Percentiles rank a stretch among this genome's conserved stretches.
phyloP scores from a whole-genome alignment of 2,329 filamentous ascomycete species.

The Aureobasidium sp. region DNA sequence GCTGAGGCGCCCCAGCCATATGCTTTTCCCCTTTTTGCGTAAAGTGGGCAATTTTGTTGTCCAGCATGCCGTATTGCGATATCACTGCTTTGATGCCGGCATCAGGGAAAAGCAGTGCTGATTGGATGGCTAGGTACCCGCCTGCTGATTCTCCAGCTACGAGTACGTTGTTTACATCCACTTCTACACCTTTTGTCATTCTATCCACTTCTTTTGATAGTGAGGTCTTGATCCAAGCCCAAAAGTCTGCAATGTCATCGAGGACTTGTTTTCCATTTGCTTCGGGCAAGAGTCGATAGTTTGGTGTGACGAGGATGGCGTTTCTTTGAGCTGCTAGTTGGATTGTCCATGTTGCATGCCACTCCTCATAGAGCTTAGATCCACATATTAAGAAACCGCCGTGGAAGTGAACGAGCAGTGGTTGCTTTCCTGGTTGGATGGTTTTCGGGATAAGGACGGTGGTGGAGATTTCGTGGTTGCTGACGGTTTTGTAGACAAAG shows the following conservation, averaged over 20 bases:
- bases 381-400: conserved; percentile 33
- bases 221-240: conserved; percentile 34
- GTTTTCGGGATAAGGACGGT: conserved; percentile 35
- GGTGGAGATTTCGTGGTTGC: conserved; percentile 29
- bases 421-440: conserved; percentile 26
- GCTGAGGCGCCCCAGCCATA: conserved; percentile 13
- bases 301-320: conserved; percentile 41
- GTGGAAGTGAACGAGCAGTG: conserved; percentile 37
- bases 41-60: conserved; percentile 21
- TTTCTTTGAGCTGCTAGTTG: conserved; percentile 31
- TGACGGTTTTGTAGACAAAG: conserved; percentile 35
- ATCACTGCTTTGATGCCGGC: conserved; percentile 24
- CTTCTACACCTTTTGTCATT: conserved; percentile 13
- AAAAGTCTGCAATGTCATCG: conserved; percentile 41
- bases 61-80: conserved; percentile 28
- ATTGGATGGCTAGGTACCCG: conserved; percentile 31
- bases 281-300: conserved; percentile 47
- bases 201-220: conserved; percentile 7
- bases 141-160: conserved; percentile 32
- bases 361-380: conserved; percentile 19
- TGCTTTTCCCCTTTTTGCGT: conserved; percentile 9
- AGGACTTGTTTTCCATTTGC: conserved; percentile 39
- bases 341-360: conserved; percentile 25
- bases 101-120: conserved; percentile 14
- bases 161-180: conserved; percentile 25